Evolutionary conservation across 2,329 filamentous ascomycete species (phyloP).

Genomic region (Onygena corvina): DNA sequence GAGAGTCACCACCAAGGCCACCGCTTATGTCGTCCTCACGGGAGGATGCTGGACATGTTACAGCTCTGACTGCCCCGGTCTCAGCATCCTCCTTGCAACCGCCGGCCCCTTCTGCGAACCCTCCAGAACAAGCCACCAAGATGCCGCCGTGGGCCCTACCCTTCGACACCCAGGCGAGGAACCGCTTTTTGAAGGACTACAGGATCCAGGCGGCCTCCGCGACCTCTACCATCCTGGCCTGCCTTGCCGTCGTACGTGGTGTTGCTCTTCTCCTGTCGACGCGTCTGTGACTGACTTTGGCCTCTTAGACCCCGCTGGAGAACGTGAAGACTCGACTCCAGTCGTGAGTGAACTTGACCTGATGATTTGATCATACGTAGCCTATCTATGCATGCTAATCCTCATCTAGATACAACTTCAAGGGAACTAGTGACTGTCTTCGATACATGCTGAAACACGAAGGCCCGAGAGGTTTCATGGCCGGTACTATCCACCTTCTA

Average conservation of each 20-base stretch:
- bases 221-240: slow-evolving; percentile 35
- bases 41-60: slow-evolving; percentile 28
- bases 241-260: slow-evolving; percentile 34
- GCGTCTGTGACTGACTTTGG: background rate
- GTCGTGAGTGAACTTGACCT: slow-evolving; percentile 27
- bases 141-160: slow-evolving; percentile 24
- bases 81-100: slow-evolving; percentile 22
- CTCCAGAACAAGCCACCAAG: slow-evolving; percentile 19
- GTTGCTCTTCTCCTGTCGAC: slow-evolving; percentile 6
- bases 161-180: slow-evolving; percentile 32
- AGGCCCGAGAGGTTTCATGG: slow-evolving; percentile 37
- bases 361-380: background rate
- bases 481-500: slow-evolving; percentile 25
- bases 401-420: slow-evolving; percentile 32
- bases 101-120: slow-evolving; percentile 22
- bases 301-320: slow-evolving; percentile 35
- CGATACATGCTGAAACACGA: slow-evolving; percentile 38
- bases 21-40: slow-evolving; percentile 15
- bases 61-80: slow-evolving; percentile 6
- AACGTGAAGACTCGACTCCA: slow-evolving; percentile 41
- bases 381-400: background rate
- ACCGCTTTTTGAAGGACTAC: slow-evolving; percentile 35
- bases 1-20: slow-evolving; percentile 2
- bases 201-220: slow-evolving; percentile 37
- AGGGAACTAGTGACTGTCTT: slow-evolving; percentile 32